A percentile compares a stretch with the other conserved stretches of the same genome.
Evolutionary conservation across 164 flowering plant genomes (phyloP).

Genomic region (Litsea cubeba): DNA sequence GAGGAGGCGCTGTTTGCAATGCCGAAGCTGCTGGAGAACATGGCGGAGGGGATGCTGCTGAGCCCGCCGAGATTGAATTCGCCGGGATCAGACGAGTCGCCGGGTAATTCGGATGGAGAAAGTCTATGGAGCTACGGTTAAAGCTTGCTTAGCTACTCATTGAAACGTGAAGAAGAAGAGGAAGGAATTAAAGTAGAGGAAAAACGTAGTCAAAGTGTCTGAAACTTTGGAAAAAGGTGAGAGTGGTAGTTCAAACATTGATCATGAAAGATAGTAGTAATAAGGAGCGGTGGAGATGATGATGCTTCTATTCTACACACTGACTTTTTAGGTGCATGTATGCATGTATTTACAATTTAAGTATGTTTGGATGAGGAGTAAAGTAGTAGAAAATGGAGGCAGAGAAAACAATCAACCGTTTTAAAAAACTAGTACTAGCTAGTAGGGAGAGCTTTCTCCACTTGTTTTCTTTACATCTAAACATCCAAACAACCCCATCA

Average conservation of each 20-base stretch:
- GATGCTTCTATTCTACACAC: not conserved
- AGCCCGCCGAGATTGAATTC: conserved; percentile 48
- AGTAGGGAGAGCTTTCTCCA: not conserved
- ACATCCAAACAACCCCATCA: not conserved
- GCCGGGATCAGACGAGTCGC: conserved; percentile 23
- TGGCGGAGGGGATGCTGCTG: conserved; percentile 62
- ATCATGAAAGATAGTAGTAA: not conserved
- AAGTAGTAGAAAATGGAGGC: not conserved
- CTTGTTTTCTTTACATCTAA: not conserved
- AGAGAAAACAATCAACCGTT: not conserved
- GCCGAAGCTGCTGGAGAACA: conserved; percentile 47
- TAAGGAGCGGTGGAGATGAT: not conserved
- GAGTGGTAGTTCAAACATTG: not conserved
- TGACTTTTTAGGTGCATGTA: not conserved
- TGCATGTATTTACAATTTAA: not conserved
- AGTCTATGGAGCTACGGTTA: conserved; percentile 34
- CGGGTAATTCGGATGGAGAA: conserved; percentile 28
- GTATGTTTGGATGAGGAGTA: not conserved
- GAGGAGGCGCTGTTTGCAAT: conserved; percentile 46
- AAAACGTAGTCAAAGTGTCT: not conserved
- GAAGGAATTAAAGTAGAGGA: not conserved
- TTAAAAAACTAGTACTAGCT: not conserved
- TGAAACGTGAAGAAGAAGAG: not conserved
- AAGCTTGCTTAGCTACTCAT: not conserved
- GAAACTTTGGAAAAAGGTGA: not conserved